A percentile compares a stretch with the other conserved stretches of the same genome.
These are phyloP conservation scores for Sphagnum fallax DNA, from an alignment of 228 moss, liverwort and hornwort genomes.

Conservation along the genomic window DNA sequence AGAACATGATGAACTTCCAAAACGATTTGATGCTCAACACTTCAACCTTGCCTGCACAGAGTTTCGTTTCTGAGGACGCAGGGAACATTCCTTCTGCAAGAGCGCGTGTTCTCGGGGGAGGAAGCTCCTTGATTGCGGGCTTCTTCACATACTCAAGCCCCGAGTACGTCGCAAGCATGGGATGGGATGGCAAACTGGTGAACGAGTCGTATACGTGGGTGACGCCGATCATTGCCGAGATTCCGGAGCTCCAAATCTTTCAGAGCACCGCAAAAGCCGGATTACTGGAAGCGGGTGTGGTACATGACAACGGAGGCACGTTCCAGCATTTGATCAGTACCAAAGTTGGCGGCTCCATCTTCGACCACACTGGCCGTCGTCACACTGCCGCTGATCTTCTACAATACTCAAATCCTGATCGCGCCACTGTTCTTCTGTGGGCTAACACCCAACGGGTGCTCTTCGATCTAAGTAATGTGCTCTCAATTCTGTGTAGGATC, in stretches of 20 bases:
- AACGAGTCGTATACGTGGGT: conserved; percentile 42
- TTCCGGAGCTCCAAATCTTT: conserved; percentile 26
- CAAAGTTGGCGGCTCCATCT: conserved; percentile 57
- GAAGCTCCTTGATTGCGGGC: conserved; percentile 39
- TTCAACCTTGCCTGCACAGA: conserved; percentile 22
- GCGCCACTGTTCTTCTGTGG: conserved; percentile 42
- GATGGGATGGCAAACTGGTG: conserved; percentile 17
- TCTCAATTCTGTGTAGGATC: neutral
- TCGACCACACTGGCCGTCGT: conserved; percentile 44
- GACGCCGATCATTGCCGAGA: conserved; percentile 23
- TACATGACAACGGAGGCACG: conserved; percentile 37
- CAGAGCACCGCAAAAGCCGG: conserved; percentile 34
- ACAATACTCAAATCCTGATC: conserved; percentile 23
- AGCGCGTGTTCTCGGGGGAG: conserved; percentile 52
- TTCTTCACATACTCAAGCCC: conserved; percentile 38
- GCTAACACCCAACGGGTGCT: conserved; percentile 38
- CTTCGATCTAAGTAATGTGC: neutral
- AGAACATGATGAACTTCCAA: conserved; percentile 17
- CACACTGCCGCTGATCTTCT: conserved; percentile 63
- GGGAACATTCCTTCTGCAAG: conserved; percentile 25
- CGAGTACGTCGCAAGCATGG: conserved; percentile 6
- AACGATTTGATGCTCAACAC: conserved; percentile 10
- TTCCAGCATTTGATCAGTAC: conserved; percentile 58
- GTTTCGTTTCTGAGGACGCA: conserved; percentile 39
- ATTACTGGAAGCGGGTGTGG: conserved; percentile 43